Base-by-base conservation (phyloP, 192 early-diverging fungal genomes). In the Hyaloraphidium curvatum region DNA sequence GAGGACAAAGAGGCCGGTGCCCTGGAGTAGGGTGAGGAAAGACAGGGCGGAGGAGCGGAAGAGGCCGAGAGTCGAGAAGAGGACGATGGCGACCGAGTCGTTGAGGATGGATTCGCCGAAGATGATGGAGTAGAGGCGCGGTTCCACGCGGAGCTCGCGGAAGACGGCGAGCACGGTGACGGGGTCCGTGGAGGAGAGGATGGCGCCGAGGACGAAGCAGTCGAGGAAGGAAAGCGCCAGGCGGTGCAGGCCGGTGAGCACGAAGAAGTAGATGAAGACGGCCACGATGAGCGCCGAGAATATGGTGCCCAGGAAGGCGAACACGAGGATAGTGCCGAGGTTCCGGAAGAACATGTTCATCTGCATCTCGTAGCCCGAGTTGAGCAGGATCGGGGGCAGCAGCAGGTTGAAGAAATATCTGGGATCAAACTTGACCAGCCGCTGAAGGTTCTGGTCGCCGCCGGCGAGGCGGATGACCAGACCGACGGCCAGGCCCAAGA, bases 31-130 rank as follows among this genome's bases (percentile, higher is more conserved):
- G 21, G 58, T 52, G 9, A 30, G 9, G 17, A 58, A 14, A 14
- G 59, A 55, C 16, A 54, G 35, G 7, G 28, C 33, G 30, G 3
- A 28, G 14, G 19, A 30, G 3, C 5, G 25, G 1, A 30, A 25
- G 29, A 30, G 52, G 52, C 14, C 52, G 13, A 25, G 52, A 21
- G 29, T 30, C 72, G 78, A 78, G 64, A 87, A 91, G 52, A 97
- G 68, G n/a, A 95, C 93, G 63, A 95, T 97, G 1, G 91, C 86
- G 1, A 93, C 91, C n/a, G 88, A 87, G 57, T 97, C 94, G 57
- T 97, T 97, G 29, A 97, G 70, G 30, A 95, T 72, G 25, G 79
- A 84, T 61, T 97, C 94, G 29, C 94, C 94, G 66, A 91, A 97
- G 35, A 97, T 89, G 51, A 97, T 84, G 2, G 94, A 83, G 63